A percentile compares a stretch with the other conserved stretches of the same genome.
phyloP scores from a whole-genome alignment of 352 stramenopile species.

The Globisporangium spiculum region DNA sequence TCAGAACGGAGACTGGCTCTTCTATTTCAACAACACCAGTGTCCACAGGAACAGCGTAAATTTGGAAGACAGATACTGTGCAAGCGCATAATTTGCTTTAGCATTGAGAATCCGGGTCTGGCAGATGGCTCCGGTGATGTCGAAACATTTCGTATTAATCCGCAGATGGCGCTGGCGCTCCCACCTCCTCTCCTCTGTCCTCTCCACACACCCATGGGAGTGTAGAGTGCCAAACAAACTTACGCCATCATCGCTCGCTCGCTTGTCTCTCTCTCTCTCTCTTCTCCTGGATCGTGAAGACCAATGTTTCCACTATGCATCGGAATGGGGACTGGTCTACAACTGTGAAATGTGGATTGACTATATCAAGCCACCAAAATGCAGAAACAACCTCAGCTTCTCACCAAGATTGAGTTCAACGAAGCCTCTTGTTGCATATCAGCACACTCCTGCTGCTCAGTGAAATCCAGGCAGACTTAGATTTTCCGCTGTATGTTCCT shows the following conservation, averaged over 20 bases:
- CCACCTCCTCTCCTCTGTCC: neutral
- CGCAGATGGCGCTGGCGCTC: neutral
- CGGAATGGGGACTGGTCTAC: too few relatives aligned
- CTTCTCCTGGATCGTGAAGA: neutral
- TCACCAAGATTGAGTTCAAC: too few relatives aligned
- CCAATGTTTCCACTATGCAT: too few relatives aligned
- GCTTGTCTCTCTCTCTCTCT: neutral
- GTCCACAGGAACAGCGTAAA: neutral
- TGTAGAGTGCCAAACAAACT: neutral
- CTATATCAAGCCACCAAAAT: too few relatives aligned
- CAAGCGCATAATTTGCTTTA: neutral
- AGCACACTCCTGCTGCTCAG: too few relatives aligned
- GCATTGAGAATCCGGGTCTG: neutral
- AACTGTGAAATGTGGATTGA: too few relatives aligned
- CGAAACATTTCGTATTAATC: neutral
- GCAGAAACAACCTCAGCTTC: too few relatives aligned
- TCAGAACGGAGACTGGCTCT: neutral
- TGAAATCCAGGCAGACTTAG: too few relatives aligned
- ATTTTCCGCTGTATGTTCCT: too few relatives aligned
- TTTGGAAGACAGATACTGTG: neutral
- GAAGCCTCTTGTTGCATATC: too few relatives aligned
- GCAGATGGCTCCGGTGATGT: neutral
- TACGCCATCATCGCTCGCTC: neutral
- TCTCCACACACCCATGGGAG: neutral
- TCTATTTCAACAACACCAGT: neutral